These are phyloP conservation scores for Ogataea neopini DNA, from an alignment of 805 yeast genomes.

Conservation along the genomic window DNA sequence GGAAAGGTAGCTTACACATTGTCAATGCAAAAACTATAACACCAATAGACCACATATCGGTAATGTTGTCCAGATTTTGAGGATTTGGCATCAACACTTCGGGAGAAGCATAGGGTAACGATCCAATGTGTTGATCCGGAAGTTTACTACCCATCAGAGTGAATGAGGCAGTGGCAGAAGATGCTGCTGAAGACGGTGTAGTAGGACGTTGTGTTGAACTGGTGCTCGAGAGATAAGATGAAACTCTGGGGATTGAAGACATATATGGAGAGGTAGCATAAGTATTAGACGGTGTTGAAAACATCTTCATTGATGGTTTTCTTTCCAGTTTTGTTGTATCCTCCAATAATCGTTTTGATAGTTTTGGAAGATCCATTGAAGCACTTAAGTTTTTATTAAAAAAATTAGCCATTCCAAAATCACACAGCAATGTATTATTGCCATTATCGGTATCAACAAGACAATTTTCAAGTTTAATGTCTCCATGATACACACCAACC, in stretches of 20 bases:
- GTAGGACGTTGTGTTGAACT: slow-evolving; percentile 14
- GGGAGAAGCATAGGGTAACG: slow-evolving; percentile 91
- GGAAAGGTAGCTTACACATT: slow-evolving; percentile 77
- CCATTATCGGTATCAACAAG: slow-evolving; percentile 48
- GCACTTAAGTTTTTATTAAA: slow-evolving; percentile 17
- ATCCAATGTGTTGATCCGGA: slow-evolving; percentile 78
- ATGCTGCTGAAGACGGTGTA: slow-evolving; percentile 9
- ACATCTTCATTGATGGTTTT: background rate
- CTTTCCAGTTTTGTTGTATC: slow-evolving; percentile 9
- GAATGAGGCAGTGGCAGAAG: slow-evolving; percentile 10
- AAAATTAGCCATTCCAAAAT: slow-evolving; percentile 76
- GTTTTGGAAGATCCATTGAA: slow-evolving; percentile 14
- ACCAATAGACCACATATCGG: slow-evolving; percentile 93
- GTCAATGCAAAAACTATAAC: slow-evolving; percentile 72
- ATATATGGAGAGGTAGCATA: slow-evolving; percentile 1
- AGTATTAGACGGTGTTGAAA: background rate
- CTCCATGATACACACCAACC: slow-evolving; percentile 74
- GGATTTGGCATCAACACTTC: slow-evolving; percentile 70
- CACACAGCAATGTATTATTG: slow-evolving; percentile 63
- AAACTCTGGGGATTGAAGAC: background rate
- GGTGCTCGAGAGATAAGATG: slow-evolving; percentile 9
- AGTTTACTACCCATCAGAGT: slow-evolving; percentile 17
- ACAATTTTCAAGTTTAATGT: slow-evolving; percentile 80
- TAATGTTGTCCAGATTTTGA: slow-evolving; percentile 56
- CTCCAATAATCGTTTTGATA: slow-evolving; percentile 19